Evolutionary conservation across 2,329 filamentous ascomycete species (phyloP).

Genomic region (Nothopassalora personata): DNA sequence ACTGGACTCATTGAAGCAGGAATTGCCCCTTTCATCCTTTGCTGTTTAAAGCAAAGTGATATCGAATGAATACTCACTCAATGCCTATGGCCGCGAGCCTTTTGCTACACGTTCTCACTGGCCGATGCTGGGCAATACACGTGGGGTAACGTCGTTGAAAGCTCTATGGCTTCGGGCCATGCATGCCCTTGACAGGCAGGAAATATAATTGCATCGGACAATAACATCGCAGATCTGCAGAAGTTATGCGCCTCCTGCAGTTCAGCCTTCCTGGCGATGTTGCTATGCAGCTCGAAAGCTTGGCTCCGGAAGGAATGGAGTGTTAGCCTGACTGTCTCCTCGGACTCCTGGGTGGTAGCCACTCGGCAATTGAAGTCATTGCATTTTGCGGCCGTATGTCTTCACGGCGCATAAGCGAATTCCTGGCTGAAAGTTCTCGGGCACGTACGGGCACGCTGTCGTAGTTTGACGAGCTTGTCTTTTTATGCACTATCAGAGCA

Average conservation of each 20-base stretch:
- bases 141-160: neutral
- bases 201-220: neutral
- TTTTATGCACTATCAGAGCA: neutral
- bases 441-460: neutral
- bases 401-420: too few species aligned
- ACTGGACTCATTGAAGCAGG: too few species aligned
- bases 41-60: neutral
- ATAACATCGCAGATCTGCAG: neutral
- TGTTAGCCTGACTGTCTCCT: neutral
- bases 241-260: neutral
- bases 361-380: neutral
- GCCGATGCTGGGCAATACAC: neutral
- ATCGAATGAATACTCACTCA: neutral
- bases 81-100: neutral
- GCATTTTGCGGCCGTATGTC: neutral
- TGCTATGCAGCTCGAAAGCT: neutral
- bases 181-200: neutral
- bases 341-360: neutral
- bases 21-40: neutral
- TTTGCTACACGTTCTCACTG: too few species aligned
- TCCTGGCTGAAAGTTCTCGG: neutral
- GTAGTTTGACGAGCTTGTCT: neutral
- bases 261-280: neutral
- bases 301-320: neutral
- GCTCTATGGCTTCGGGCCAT: neutral